Evolutionary conservation across 2,329 filamentous ascomycete genomes (phyloP).

Genomic region (Pseudocercospora macadamiae): DNA sequence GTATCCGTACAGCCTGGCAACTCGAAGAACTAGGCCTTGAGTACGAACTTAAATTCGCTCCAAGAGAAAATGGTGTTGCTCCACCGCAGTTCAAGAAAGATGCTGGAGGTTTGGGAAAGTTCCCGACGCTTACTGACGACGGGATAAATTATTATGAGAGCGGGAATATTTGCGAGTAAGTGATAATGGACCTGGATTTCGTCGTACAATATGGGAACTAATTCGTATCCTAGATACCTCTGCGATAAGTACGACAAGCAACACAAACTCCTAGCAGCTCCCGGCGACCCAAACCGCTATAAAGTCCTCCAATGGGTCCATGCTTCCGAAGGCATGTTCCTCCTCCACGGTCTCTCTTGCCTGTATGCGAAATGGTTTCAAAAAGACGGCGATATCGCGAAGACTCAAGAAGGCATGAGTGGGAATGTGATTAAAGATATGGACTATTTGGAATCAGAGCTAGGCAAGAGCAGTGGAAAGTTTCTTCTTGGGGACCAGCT

Average conservation of each 20-base stretch:
- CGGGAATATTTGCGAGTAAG: slow-evolving; percentile 52
- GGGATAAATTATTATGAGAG: slow-evolving; percentile 48
- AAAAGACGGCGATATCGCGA: slow-evolving; percentile 40
- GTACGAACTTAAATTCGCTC: slow-evolving; percentile 47
- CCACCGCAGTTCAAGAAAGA: slow-evolving; percentile 48
- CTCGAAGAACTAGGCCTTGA: slow-evolving; percentile 49
- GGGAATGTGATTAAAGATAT: slow-evolving; percentile 51
- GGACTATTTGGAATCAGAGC: slow-evolving; percentile 48
- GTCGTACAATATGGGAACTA: neutral
- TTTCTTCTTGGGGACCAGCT: slow-evolving; percentile 49
- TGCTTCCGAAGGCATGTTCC: slow-evolving; percentile 52
- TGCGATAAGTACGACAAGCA: slow-evolving; percentile 50
- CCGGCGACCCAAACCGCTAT: slow-evolving; percentile 39
- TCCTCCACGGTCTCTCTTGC: slow-evolving; percentile 50
- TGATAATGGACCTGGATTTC: neutral
- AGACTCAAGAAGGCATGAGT: slow-evolving; percentile 44
- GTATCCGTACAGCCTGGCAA: slow-evolving; percentile 51
- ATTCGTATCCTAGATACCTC: slow-evolving; percentile 43
- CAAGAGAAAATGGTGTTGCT: slow-evolving; percentile 44
- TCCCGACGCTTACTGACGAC: slow-evolving; percentile 49
- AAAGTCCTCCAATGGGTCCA: slow-evolving; percentile 50
- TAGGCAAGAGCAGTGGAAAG: slow-evolving; percentile 42
- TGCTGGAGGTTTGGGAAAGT: slow-evolving; percentile 50
- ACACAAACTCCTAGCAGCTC: slow-evolving; percentile 42
- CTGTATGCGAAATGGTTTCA: slow-evolving; percentile 50